phyloP scores from a whole-genome alignment of 2,329 filamentous ascomycete species.

The Dothistroma septosporum region DNA sequence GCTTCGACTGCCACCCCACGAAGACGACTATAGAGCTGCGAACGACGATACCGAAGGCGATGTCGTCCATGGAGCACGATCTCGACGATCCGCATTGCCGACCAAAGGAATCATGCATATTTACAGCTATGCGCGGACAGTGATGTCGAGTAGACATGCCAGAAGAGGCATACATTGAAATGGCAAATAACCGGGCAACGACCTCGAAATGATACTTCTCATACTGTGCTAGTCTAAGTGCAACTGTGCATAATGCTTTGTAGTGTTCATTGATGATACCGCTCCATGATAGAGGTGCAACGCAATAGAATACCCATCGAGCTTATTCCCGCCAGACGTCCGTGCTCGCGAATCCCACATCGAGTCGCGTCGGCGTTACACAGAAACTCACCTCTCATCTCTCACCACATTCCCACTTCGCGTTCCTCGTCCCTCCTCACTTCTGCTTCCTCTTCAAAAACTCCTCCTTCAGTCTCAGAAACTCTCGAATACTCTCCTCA shows the following conservation, averaged over 20 bases:
- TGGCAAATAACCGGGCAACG: not conserved
- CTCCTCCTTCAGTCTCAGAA: conserved; percentile 28
- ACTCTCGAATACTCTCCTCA: conserved; percentile 24
- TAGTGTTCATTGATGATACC: not conserved
- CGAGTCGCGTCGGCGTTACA: not conserved
- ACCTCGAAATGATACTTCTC: no score
- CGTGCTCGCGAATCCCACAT: not conserved
- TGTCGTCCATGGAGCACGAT: not conserved
- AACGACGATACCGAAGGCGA: no score
- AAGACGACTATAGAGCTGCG: no score
- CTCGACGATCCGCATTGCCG: no score
- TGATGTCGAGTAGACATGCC: not conserved
- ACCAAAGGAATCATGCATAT: no score
- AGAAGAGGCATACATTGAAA: not conserved
- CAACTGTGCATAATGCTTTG: not conserved
- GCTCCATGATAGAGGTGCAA: not conserved
- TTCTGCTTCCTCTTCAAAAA: conserved; percentile 21
- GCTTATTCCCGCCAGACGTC: not conserved
- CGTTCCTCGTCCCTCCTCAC: not conserved
- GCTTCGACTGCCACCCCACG: no score
- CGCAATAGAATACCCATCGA: not conserved
- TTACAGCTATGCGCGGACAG: not conserved
- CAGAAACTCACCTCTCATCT: not conserved
- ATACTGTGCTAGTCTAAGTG: no score
- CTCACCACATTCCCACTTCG: not conserved